Evolutionary conservation across 2,329 filamentous ascomycete species (phyloP).

Genomic region (Neopestalotiopsis sp.): DNA sequence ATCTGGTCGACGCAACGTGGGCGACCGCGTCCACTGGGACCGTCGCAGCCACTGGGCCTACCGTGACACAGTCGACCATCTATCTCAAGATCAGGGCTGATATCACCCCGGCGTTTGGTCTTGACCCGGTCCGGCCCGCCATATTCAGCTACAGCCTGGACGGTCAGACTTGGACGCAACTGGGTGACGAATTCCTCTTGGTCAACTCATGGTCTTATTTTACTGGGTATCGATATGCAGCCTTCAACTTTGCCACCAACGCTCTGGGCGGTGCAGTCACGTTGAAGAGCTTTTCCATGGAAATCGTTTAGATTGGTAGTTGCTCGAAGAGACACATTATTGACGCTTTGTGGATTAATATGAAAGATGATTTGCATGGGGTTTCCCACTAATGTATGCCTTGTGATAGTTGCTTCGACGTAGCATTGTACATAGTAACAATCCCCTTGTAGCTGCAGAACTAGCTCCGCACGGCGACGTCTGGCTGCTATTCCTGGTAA

Average conservation of each 20-base stretch:
- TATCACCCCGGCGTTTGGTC: slow-evolving; percentile 27
- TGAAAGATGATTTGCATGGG: too few species aligned
- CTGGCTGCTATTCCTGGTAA: too few species aligned
- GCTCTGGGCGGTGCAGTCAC: slow-evolving; percentile 42
- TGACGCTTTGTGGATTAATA: too few species aligned
- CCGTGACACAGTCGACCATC: slow-evolving; percentile 34
- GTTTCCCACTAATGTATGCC: too few species aligned
- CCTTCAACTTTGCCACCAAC: slow-evolving; percentile 54
- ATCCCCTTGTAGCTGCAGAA: too few species aligned
- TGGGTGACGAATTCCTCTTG: slow-evolving; percentile 39
- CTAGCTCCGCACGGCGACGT: too few species aligned
- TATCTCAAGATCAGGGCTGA: slow-evolving; percentile 43
- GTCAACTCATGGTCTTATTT: slow-evolving; percentile 49
- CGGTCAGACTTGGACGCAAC: slow-evolving; percentile 39
- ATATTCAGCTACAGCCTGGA: slow-evolving; percentile 47
- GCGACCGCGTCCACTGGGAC: slow-evolving; percentile 31
- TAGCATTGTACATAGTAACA: too few species aligned
- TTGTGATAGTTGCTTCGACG: too few species aligned
- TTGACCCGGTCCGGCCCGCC: slow-evolving; percentile 30
- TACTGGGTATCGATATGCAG: slow-evolving; percentile 49
- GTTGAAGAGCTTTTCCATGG: slow-evolving; percentile 24
- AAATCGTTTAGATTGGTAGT: neutral
- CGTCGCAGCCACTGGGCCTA: slow-evolving; percentile 28
- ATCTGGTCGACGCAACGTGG: slow-evolving; percentile 17
- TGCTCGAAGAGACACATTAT: too few species aligned